Percentiles rank a stretch among this genome's conserved stretches.
Evolutionary conservation across 148 eudicot genomes (phyloP).

Genomic region (Arbutus unedo): DNA sequence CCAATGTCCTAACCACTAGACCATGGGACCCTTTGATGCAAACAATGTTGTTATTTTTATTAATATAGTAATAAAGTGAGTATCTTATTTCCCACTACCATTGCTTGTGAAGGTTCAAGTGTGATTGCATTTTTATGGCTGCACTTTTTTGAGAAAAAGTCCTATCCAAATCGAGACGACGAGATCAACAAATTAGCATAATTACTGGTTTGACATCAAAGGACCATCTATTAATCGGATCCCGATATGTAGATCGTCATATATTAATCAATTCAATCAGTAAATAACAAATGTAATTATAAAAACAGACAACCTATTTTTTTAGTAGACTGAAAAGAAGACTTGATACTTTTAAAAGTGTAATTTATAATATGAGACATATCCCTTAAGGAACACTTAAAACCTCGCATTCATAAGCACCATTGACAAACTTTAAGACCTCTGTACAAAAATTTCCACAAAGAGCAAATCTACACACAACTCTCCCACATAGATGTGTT

Average conservation of each 20-base stretch:
- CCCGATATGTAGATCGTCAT: neutral
- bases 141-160: neutral
- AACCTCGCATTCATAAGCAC: neutral
- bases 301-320: neutral
- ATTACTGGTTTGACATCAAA: neutral
- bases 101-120: no score
- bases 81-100: no score
- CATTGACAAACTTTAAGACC: neutral
- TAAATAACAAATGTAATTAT: neutral
- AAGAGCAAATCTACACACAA: no score
- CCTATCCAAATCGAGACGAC: neutral
- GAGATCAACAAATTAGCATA: neutral
- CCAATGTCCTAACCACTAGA: slow-evolving; percentile 64
- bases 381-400: neutral
- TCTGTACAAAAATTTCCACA: neutral
- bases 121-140: neutral
- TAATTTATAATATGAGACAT: neutral
- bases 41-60: accelerated
- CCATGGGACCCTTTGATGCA: slow-evolving; percentile 44
- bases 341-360: neutral
- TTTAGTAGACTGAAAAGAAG: neutral
- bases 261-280: no score
- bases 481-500: no score
- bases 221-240: neutral
- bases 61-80: no score